Evolutionary conservation across 805 yeast species (phyloP).

Genomic region (Naumovozyma castellii): DNA sequence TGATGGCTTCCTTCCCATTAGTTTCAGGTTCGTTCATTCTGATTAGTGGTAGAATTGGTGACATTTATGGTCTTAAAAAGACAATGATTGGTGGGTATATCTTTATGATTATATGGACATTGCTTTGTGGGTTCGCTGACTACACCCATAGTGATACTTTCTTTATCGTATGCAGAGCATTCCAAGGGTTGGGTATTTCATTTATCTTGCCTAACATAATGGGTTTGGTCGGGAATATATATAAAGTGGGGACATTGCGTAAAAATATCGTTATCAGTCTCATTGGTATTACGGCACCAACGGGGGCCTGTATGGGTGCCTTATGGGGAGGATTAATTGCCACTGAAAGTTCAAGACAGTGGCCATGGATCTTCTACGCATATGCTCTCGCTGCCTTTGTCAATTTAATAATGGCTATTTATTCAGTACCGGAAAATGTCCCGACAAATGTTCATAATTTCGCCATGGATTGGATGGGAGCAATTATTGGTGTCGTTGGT

Average conservation of each 20-base stretch:
- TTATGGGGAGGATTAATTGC: conserved; percentile 41
- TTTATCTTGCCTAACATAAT: conserved; percentile 49
- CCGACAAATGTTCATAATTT: conserved; percentile 19
- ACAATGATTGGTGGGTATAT: conserved; percentile 46
- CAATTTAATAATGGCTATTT: conserved; percentile 11
- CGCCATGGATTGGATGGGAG: conserved; percentile 45
- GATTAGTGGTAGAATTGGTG: conserved; percentile 63
- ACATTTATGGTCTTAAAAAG: conserved; percentile 53
- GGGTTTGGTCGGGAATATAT: conserved; percentile 43
- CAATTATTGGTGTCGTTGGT: conserved; percentile 47
- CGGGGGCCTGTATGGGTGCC: conserved; percentile 48
- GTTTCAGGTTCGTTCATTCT: conserved; percentile 67
- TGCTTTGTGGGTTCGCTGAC: conserved; percentile 49
- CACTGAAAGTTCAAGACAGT: conserved; percentile 8
- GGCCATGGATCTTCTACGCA: conserved; percentile 28
- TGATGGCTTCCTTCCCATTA: conserved; percentile 60
- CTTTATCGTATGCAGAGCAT: conserved; percentile 44
- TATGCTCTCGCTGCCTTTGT: conserved; percentile 15
- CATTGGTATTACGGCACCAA: conserved; percentile 52
- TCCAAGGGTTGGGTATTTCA: conserved; percentile 57
- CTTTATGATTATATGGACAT: conserved; percentile 48
- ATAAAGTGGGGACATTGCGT: conserved; percentile 36
- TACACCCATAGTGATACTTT: conserved; percentile 42
- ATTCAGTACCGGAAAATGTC: conserved; percentile 24
- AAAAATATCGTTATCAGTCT: conserved; percentile 44